Base-by-base conservation (phyloP, 2,329 filamentous ascomycete genomes). In the Cytospora piceae region DNA sequence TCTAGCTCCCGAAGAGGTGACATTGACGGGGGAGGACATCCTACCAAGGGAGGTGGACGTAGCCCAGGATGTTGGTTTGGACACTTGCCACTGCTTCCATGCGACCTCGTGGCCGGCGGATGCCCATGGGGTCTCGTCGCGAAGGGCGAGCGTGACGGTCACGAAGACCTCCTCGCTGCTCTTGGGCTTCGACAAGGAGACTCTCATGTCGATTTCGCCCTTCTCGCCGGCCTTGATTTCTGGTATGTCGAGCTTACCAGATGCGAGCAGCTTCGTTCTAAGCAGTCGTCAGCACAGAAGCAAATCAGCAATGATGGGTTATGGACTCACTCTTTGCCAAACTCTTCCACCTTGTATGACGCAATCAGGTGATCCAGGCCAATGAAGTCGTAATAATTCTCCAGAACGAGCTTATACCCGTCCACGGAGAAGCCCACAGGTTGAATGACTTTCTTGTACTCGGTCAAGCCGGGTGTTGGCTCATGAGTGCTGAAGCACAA, bases 371-470 rank as follows among this genome's bases (percentile, higher is more conserved):
- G 77, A 22, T 77, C 74, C 7, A 85, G 72, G 0, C 75, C 76
- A 15, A 76, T 68, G 72, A 83, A 87, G 69, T 85, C 78, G 72
- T 85, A 82, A n/a, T 77, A 74, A 65, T 85, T 86, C 59, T 78
- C 74, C 4, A 86, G 67, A 14, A 74, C 68, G 1, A 86, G 69
- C 27, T 75, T 73, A 2, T 75, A 73, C 3, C 72, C 74, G 14
- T 77, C 71, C 1, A 81, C 70, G 1, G 72, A 73, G 22, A 83
- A 75, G 3, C 76, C 73, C 3, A 88, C 79, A 0, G 86, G 87
- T 68, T 86, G 80, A 51, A 86, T 83, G 1, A 81, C 82, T 72
- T 85, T 87, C 71, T 86, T 86, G 52, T 82, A 79, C 71, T 89
- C 86, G 2, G 78, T 70, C 59, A 89, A 70, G 0, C 86, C 86